phyloP scores from a whole-genome alignment of 228 moss, liverwort and hornwort genomes.

The Sphagnum magellanicum region DNA sequence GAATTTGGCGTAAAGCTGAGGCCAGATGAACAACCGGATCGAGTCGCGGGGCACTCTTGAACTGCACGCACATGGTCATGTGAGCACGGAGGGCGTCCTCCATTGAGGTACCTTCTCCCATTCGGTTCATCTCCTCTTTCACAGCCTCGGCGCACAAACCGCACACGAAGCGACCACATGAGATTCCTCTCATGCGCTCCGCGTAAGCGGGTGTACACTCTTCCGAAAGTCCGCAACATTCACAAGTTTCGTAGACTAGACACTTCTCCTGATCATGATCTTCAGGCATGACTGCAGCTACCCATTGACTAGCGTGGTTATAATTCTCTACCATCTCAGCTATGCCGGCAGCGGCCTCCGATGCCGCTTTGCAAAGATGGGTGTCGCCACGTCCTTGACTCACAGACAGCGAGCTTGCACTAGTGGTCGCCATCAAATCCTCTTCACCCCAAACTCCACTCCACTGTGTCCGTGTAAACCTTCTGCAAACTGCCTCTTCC shows the following conservation, averaged over 20 bases:
- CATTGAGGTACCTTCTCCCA: constrained; percentile 8
- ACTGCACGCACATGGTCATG: constrained; percentile 13
- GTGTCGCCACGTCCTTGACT: constrained; percentile 1
- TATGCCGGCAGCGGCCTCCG: constrained; percentile 2
- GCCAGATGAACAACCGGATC: constrained; percentile 9
- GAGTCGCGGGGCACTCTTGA: constrained; percentile 5
- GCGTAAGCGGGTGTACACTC: constrained; percentile 4
- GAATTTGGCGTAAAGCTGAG: constrained; percentile 4
- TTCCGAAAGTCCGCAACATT: neutral
- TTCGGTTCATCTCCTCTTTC: constrained; percentile 10
- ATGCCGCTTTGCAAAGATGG: constrained; percentile 2
- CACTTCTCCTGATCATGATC: neutral
- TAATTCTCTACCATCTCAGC: constrained; percentile 8
- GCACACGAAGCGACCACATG: constrained; percentile 11
- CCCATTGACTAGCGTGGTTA: neutral
- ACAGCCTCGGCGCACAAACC: constrained; percentile 13
- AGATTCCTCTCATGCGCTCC: constrained; percentile 6
- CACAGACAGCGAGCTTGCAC: constrained; percentile 1
- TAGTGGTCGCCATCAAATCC: neutral
- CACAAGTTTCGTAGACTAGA: constrained; percentile 1
- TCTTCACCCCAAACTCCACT: neutral
- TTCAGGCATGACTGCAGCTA: neutral
- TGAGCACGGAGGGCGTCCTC: constrained; percentile 8
- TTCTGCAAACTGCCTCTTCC: too few relatives aligned
- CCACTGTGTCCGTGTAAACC: too few relatives aligned